These are phyloP conservation scores for Geotrichum citri-aurantii DNA, from an alignment of 1,139 yeast genomes.

Conservation along the genomic window DNA sequence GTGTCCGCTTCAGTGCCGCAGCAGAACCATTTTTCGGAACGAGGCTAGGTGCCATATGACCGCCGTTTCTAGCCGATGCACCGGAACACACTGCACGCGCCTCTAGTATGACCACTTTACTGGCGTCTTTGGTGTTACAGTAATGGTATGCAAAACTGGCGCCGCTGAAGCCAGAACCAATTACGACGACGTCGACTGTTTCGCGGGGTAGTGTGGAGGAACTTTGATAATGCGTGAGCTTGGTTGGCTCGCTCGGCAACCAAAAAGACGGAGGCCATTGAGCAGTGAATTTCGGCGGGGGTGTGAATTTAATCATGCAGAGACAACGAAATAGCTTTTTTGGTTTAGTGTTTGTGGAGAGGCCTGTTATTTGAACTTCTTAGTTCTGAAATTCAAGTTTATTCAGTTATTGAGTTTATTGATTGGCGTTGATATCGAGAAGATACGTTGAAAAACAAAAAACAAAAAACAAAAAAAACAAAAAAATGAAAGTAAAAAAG, in stretches of 20 bases:
- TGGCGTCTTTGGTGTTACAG: conserved; percentile 2
- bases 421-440: neutral
- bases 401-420: no score
- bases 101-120: conserved; percentile 36
- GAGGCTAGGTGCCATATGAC: conserved; percentile 42
- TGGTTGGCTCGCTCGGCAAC: conserved; percentile 19
- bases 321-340: neutral
- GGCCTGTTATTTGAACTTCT: no score
- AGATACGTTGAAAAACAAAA: no score
- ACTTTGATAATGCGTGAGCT: conserved; percentile 21
- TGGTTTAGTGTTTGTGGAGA: neutral
- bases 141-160: conserved; percentile 37
- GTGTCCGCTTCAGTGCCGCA: conserved; percentile 26
- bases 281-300: conserved; percentile 13
- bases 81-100: conserved; percentile 44
- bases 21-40: conserved; percentile 27
- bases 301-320: neutral
- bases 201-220: conserved; percentile 29
- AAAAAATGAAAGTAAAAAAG: neutral
- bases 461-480: no score
- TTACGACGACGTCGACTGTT: conserved; percentile 34
- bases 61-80: conserved; percentile 48
- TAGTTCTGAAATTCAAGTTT: no score
- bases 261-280: conserved; percentile 21
- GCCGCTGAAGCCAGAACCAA: conserved; percentile 45